phyloP scores from a whole-genome alignment of 441 rosid species.

The Biscutella laevigata region DNA sequence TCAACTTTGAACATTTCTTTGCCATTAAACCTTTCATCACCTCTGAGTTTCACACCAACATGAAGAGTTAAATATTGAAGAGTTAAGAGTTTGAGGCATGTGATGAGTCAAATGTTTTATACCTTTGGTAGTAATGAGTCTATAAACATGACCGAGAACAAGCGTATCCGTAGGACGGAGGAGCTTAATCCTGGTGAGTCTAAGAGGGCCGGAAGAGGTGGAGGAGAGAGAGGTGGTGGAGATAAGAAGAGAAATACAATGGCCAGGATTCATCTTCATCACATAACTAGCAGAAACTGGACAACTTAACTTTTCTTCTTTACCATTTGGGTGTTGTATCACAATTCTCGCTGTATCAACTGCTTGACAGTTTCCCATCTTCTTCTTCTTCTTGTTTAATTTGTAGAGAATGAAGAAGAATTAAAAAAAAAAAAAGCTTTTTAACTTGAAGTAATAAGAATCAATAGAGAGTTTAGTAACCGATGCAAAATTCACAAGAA shows the following conservation, averaged over 20 bases:
- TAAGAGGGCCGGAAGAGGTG: conserved; percentile 30
- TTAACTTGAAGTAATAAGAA: background rate
- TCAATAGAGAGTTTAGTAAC: background rate
- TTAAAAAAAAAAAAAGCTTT: background rate
- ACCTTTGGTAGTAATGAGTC: conserved; percentile 82
- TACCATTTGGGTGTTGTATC: conserved; percentile 70
- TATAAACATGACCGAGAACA: conserved; percentile 68
- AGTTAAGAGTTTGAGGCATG: background rate
- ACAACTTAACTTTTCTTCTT: conserved; percentile 49
- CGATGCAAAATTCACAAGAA: conserved; percentile 12
- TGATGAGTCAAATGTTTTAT: background rate
- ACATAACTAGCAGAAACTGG: conserved; percentile 53
- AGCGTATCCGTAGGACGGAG: conserved; percentile 79
- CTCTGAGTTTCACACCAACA: conserved; percentile 38
- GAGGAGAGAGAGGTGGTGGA: conserved; percentile 49
- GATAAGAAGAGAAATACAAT: conserved; percentile 78
- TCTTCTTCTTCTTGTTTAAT: background rate
- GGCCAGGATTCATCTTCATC: conserved; percentile 81
- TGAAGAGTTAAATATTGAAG: no score
- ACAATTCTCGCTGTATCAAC: conserved; percentile 66
- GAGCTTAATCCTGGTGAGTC: conserved; percentile 80
- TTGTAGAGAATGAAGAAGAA: no score
- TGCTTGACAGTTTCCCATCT: conserved; percentile 91
- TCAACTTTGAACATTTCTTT: conserved; percentile 58
- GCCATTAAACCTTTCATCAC: conserved; percentile 70